Evolutionary conservation across 169 alveolate species (phyloP), one percentile per base, ranked within the genome.

Genomic region (Cryptosporidium meleagridis): DNA sequence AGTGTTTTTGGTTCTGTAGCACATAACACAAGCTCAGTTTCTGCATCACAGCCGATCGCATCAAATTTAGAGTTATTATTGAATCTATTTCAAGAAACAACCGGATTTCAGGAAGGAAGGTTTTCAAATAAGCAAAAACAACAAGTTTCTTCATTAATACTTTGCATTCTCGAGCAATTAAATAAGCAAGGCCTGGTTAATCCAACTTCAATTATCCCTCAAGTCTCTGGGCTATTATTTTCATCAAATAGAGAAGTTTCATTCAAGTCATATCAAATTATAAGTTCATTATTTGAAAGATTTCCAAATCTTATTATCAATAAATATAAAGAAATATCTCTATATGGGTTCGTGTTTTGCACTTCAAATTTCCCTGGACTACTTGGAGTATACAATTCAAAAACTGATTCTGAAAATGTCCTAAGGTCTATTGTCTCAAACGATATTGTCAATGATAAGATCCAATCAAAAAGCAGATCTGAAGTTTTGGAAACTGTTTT

Each of bases 21-120:
- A 23, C 65, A 70, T 16, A 59, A 31, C 41, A 62, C 75, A 48
- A 65, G 39, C 2, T 80, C 89, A 45, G 72, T 58, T 59, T 80
- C 89, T 59, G 89, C 89, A 37, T 59, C 89, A n/a, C 89, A 80
- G 8, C 89, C 89, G 5, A 31, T 80, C 6, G 89, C 89, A 26
- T 59, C 89, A 6, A 23, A 80, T 80, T 80, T 80, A 12, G 89
- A 80, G 52, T 16, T 80, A 51, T 41, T 80, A 10, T n/a, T 80
- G 16, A 26, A 33, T 21, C 8, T 80, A 29, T 41, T 80, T 65
- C 52, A 48, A 62, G 73, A 62, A 80, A 41, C 68, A 1, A 80
- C 65, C 6, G 75, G 51, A 29, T 26, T 18, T 35, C 29, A 23
- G 9, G 37, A 61, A 26, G 67, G 33, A 1, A 80, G 75, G 44